phyloP scores from a whole-genome alignment of 106 monocot species.

The Dendrobium catenatum region DNA sequence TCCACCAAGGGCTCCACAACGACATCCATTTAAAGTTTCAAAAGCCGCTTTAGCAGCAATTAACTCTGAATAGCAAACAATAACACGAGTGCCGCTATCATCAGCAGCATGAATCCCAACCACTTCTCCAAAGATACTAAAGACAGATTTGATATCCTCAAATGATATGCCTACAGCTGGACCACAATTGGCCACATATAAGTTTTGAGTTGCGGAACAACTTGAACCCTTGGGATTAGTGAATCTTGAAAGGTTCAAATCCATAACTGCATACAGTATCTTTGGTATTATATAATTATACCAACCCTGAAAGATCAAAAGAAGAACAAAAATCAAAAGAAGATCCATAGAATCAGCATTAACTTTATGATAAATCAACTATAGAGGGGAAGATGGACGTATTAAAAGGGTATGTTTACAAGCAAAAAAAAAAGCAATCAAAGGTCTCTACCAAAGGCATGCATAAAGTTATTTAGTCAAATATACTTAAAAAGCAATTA shows the following conservation, averaged over 20 bases:
- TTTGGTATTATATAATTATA: background rate
- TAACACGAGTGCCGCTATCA: conserved; percentile 55
- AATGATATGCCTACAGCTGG: conserved; percentile 67
- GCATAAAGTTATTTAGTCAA: background rate
- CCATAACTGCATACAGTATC: background rate
- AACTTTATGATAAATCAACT: background rate
- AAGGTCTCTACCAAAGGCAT: background rate
- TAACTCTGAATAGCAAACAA: conserved; percentile 61
- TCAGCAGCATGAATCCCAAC: conserved; percentile 65
- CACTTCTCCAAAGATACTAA: conserved; percentile 61
- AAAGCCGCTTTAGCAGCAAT: conserved; percentile 49
- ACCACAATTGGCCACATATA: conserved; percentile 95
- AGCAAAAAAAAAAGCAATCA: background rate
- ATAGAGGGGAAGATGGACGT: background rate
- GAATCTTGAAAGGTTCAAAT: conserved; percentile 21
- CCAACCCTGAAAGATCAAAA: background rate
- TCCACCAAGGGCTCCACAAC: conserved; percentile 51
- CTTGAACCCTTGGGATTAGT: conserved; percentile 18
- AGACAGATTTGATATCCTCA: conserved; percentile 40
- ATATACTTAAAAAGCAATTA: background rate
- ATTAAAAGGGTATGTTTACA: background rate
- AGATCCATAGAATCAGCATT: background rate
- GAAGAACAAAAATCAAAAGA: background rate
- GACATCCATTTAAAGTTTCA: conserved; percentile 37
- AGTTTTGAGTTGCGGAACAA: conserved; percentile 28